These are phyloP conservation scores for Chlamydomonas sphaeroides DNA, from an alignment of 139 green algal genomes.

Conservation along the genomic window DNA sequence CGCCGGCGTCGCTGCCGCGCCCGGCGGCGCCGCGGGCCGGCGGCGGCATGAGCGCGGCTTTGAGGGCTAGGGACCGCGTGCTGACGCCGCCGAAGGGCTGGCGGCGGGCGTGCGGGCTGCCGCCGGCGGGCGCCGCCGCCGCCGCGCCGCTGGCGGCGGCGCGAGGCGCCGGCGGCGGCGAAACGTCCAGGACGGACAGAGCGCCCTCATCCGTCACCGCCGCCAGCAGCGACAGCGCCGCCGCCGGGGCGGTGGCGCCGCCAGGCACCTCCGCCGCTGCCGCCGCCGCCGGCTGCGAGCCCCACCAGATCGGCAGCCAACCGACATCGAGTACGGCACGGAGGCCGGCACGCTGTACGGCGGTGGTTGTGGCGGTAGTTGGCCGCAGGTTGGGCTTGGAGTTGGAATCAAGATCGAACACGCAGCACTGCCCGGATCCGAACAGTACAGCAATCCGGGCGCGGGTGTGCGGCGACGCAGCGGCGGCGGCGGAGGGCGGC, in stretches of 20 bases:
- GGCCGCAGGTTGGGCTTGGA: conserved; percentile 34
- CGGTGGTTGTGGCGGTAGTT: conserved; percentile 14
- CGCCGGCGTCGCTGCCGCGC: neutral
- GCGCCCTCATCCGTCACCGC: conserved; percentile 45
- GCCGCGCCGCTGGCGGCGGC: neutral
- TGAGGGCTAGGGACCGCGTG: neutral
- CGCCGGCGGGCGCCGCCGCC: neutral
- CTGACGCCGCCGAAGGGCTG: conserved; percentile 1
- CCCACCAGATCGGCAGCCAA: conserved; percentile 66
- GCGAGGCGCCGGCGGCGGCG: neutral
- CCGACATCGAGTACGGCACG: conserved; percentile 63
- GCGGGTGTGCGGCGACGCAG: neutral
- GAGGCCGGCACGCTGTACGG: conserved; percentile 28
- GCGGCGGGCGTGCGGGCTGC: neutral
- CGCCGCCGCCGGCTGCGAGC: neutral
- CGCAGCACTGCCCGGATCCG: conserved; percentile 61
- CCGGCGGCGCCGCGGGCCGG: neutral
- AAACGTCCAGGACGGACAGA: conserved; percentile 31
- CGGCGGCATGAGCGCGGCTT: neutral
- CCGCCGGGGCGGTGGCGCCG: neutral
- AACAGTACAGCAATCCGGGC: conserved; percentile 71
- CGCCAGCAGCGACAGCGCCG: conserved; percentile 45
- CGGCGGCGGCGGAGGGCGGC: neutral
- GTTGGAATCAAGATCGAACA: conserved; percentile 72
- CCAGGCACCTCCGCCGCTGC: too few relatives aligned